A percentile compares a stretch with the other conserved stretches of the same genome.
Conservation (phyloP, 331 rosid species). For the Malus hybrid region DNA sequence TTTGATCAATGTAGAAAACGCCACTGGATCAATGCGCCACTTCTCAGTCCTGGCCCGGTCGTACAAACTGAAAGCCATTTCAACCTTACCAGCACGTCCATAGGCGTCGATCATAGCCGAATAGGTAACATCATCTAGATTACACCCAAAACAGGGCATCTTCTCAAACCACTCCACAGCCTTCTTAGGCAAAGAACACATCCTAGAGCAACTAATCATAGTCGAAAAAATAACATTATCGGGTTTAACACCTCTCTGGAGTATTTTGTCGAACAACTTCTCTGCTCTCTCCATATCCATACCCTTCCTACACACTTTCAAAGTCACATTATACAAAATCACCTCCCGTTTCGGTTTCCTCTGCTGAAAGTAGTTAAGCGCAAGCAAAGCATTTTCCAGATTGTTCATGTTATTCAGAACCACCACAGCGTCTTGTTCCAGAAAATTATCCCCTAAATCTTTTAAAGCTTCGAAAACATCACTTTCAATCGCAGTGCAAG, state of each 20-base stretch:
- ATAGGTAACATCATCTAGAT: slow-evolving; percentile 50
- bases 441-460: slow-evolving; percentile 29
- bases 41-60: slow-evolving; percentile 65
- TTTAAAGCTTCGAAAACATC: slow-evolving; percentile 38
- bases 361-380: slow-evolving; percentile 39
- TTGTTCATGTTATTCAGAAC: slow-evolving; percentile 50
- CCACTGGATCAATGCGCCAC: slow-evolving; percentile 46
- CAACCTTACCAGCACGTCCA: slow-evolving; percentile 62
- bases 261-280: slow-evolving; percentile 76
- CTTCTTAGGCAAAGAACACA: slow-evolving; percentile 40
- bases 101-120: slow-evolving; percentile 62
- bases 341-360: slow-evolving; percentile 31
- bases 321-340: slow-evolving; percentile 57
- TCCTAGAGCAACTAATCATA: slow-evolving; percentile 60
- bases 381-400: slow-evolving; percentile 41
- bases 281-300: slow-evolving; percentile 61
- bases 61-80: slow-evolving; percentile 63
- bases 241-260: slow-evolving; percentile 53
- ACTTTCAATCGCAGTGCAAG: slow-evolving; percentile 29
- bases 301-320: slow-evolving; percentile 48
- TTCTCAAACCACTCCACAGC: slow-evolving; percentile 86
- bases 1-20: slow-evolving; percentile 67
- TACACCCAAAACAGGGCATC: slow-evolving; percentile 56
- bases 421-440: slow-evolving; percentile 43
- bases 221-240: slow-evolving; percentile 70